Base-by-base conservation (phyloP, 2,329 filamentous ascomycete genomes). In the Blumeriella jaapii region DNA sequence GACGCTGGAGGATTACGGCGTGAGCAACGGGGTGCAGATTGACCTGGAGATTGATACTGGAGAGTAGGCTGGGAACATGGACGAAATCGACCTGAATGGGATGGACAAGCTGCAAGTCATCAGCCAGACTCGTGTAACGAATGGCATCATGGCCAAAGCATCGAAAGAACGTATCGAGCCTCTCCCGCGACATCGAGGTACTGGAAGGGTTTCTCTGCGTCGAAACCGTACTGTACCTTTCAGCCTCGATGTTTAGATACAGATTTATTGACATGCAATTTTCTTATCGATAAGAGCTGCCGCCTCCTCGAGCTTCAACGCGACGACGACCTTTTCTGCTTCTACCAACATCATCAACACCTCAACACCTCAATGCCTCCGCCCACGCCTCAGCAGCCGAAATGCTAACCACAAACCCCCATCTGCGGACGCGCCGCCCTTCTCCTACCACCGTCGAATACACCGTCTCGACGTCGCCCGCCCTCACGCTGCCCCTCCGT, bases 391-490 rank as follows among this genome's bases (percentile, higher is more conserved):
- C n/a, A n/a, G n/a, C n/a, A 29, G 34, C 37, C 38, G 36, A 47
- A 32, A 82, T 84, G 78, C 67, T 82, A 46, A 71, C 69, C 26
- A 71, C 67, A 13, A 51, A 63, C 1, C 71, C 74, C 7, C 69
- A 69, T 48, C 72, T 84, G 32, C 68, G 64, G 49, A 69, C 70
- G 41, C 69, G 74, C 46, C 71, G 75, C 14, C 82, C 83, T 31
- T 87, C 91, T 15, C 79, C 84, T 29, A 93, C 86, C 2, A 94
- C 91, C n/a, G 78, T 83, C 55, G 81, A 83, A 47, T 96, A 89
- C 67, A 93, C 82, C 18, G 83, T 95, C 37, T 91, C 87, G 22
- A 95, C 87, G 39, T 74, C 76, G 28, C 74, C 82, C 1, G 60
- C 63, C 0, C 55, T 61, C 3, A 69, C 68, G 0, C 41, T 69